phyloP scores from a whole-genome alignment of 2,329 filamentous ascomycete genomes.

The Penicillium sp. region DNA sequence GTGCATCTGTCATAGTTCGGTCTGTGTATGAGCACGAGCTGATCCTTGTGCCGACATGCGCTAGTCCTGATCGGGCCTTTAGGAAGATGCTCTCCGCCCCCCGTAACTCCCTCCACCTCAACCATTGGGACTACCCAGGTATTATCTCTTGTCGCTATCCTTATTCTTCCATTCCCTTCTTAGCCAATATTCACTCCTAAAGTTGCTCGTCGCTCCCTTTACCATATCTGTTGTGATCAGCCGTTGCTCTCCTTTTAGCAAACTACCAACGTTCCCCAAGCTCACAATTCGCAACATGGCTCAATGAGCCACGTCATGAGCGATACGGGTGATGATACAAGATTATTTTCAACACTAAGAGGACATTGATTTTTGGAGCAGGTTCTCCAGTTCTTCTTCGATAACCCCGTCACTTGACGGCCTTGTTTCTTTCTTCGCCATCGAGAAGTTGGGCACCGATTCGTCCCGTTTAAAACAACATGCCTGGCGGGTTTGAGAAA shows the following conservation, averaged over 20 bases:
- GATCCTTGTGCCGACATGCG: constrained; percentile 16
- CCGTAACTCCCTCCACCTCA: constrained; percentile 12
- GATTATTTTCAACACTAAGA: constrained; percentile 19
- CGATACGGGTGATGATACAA: constrained; percentile 25
- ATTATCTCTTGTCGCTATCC: constrained; percentile 11
- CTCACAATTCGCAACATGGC: constrained; percentile 29
- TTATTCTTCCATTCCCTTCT: constrained; percentile 14
- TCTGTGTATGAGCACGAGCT: neutral
- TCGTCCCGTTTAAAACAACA: constrained; percentile 13
- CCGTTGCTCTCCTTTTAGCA: constrained; percentile 2
- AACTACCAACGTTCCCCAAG: constrained; percentile 10
- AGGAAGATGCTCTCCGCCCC: constrained; percentile 19
- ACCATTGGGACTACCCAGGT: constrained; percentile 12
- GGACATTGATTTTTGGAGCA: constrained; percentile 17
- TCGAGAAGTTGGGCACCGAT: constrained; percentile 4
- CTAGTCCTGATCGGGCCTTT: constrained; percentile 22
- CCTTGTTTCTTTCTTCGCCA: neutral
- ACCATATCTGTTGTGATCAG: constrained; percentile 10
- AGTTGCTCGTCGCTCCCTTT: constrained; percentile 1
- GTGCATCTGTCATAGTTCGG: neutral
- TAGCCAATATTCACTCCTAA: neutral
- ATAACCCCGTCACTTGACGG: neutral
- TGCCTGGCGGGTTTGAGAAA: constrained; percentile 78
- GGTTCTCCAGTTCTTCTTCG: constrained; percentile 14
- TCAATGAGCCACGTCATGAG: constrained; percentile 30